Base-by-base conservation (phyloP, 2,329 filamentous ascomycete species). In the Ustilaginoidea virens region DNA sequence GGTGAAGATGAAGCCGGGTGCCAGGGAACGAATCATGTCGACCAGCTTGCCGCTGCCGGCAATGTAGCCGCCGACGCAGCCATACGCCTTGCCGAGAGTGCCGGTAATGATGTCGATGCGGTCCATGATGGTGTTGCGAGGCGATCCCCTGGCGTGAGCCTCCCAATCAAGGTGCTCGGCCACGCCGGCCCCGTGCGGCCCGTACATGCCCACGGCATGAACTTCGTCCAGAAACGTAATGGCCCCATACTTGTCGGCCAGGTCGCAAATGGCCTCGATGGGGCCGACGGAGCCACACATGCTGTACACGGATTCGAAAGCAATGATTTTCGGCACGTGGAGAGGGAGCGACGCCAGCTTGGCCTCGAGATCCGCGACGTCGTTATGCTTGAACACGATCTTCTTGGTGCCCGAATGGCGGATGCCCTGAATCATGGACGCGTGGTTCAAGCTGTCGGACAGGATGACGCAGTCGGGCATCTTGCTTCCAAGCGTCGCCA, bases 401-500 rank as follows among this genome's bases (percentile, higher is more conserved):
- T 98, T 98, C 61, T 81, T 87, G 22, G 90, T 86, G 25, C 87
- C 86, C 7, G 87, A 96, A 56, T 98, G 90, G 25, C 90, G 82
- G 45, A 98, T 98, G 25, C 90, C 90, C 57, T 96, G 90, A 36
- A 98, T 98, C 90, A 98, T 98, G 5, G 87, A 96, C 9, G 90
- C 90, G 52, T 98, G 90, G 53, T 98, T 98, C 51, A 94, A 60
- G 53, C 81, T 92, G 58, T 98, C 90, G 5, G 86, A 94, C n/a
- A 98, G 63, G 45, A 96, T 93, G 25, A 98, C 90, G 48, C 90
- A 98, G 47, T 92, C 79, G 17, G 90, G 87, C 54, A 98, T 64
- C 56, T 93, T 94, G 58, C 83, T 93, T 27, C 90, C 90, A n/a
- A 98, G 65, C 0, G 90, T 98, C 4, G 90, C 87, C 34, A 98